Evolutionary conservation across 495 filamentous ascomycete species (phyloP).

Genomic region (Penicillium paxilli): DNA sequence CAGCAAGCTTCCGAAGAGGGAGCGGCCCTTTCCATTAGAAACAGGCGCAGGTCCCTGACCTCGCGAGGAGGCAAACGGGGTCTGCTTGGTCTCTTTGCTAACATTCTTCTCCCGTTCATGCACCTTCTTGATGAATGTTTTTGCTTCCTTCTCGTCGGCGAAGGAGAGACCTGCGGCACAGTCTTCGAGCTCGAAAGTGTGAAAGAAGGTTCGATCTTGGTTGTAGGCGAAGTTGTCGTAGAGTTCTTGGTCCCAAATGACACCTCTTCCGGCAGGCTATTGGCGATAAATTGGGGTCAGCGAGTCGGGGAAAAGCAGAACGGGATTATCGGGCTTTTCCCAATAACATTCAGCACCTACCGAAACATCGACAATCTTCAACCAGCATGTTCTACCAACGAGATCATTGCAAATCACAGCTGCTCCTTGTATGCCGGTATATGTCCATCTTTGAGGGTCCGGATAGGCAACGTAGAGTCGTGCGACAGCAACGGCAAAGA

Average conservation of each 20-base stretch:
- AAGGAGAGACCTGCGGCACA: slow-evolving; percentile 90
- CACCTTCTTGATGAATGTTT: slow-evolving; percentile 91
- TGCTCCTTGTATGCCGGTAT: slow-evolving; percentile 91
- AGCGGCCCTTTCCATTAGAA: slow-evolving; percentile 53
- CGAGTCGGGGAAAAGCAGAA: background rate
- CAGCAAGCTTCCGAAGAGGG: slow-evolving; percentile 67
- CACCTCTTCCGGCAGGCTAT: slow-evolving; percentile 77
- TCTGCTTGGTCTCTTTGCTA: slow-evolving; percentile 77
- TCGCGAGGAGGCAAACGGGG: slow-evolving; percentile 67
- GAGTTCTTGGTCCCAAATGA: slow-evolving; percentile 98
- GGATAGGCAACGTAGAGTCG: slow-evolving; percentile 94
- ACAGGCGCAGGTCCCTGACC: slow-evolving; percentile 46
- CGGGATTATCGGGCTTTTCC: no score
- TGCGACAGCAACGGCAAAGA: slow-evolving; percentile 89
- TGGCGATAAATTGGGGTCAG: slow-evolving; percentile 18
- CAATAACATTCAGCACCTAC: no score
- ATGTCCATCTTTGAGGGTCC: slow-evolving; percentile 82
- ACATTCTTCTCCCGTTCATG: slow-evolving; percentile 91
- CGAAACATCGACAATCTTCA: slow-evolving; percentile 95
- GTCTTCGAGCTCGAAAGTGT: slow-evolving; percentile 92
- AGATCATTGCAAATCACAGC: slow-evolving; percentile 91
- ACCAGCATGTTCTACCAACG: slow-evolving; percentile 92
- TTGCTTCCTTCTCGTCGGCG: slow-evolving; percentile 93
- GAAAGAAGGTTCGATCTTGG: slow-evolving; percentile 94
- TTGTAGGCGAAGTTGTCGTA: slow-evolving; percentile 94